Percentiles rank a stretch among this genome's conserved stretches.
phyloP scores from a whole-genome alignment of 139 green algal species.

The Edaphochlamys debaryana region DNA sequence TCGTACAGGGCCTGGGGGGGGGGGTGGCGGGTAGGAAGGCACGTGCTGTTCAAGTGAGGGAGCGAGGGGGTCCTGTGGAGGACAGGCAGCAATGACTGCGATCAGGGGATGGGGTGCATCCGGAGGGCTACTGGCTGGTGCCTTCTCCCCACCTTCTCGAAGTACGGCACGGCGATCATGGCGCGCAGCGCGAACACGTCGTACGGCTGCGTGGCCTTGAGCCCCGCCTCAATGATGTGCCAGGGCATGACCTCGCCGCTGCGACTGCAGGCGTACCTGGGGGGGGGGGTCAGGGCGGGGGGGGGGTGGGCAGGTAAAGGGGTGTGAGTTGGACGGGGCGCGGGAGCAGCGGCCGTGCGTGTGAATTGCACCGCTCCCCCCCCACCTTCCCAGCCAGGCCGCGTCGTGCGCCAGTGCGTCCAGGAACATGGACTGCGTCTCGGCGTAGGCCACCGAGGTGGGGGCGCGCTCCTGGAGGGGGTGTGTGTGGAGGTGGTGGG shows the following conservation, averaged over 20 bases:
- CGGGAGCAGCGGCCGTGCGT: too few species aligned
- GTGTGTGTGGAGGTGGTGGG: too few species aligned
- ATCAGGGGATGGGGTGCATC: too few species aligned
- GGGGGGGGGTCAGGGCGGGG: not conserved
- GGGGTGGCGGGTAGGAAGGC: not conserved
- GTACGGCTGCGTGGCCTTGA: slow-evolving; percentile 75
- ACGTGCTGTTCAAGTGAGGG: too few species aligned
- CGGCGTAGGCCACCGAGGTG: slow-evolving; percentile 81
- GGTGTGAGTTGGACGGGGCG: too few species aligned
- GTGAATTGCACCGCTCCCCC: too few species aligned
- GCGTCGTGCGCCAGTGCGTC: slow-evolving; percentile 76
- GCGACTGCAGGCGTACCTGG: slow-evolving; percentile 25
- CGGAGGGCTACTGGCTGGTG: too few species aligned
- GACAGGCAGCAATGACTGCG: too few species aligned
- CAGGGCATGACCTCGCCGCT: slow-evolving; percentile 72
- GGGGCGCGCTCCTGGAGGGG: slow-evolving; percentile 63
- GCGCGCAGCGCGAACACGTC: slow-evolving; percentile 62
- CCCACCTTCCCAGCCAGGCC: slow-evolving; percentile 81
- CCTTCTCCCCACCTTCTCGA: slow-evolving; percentile 77
- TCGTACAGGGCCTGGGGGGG: slow-evolving; percentile 68
- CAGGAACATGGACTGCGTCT: slow-evolving; percentile 79
- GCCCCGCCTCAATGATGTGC: slow-evolving; percentile 70
- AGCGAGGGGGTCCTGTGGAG: too few species aligned
- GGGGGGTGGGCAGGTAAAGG: not conserved
- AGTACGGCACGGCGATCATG: slow-evolving; percentile 86